Evolutionary conservation across 2,329 filamentous ascomycete genomes (phyloP).

Genomic region (Cercospora beticola): DNA sequence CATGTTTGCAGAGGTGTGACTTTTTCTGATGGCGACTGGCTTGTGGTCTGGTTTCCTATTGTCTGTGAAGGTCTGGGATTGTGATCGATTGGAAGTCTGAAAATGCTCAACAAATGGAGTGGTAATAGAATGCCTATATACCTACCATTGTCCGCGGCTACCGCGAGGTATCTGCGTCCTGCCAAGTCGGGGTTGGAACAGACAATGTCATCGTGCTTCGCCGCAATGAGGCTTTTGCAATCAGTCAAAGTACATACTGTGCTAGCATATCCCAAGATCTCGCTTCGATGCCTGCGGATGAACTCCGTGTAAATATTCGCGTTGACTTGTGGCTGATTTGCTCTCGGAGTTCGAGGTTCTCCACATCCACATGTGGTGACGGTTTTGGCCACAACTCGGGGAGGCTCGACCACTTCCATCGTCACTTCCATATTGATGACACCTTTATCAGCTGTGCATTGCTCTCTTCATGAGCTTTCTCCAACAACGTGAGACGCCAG

Average conservation of each 20-base stretch:
- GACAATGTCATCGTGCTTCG: not conserved
- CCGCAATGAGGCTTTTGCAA: not conserved
- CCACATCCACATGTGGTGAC: not conserved
- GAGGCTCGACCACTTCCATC: not conserved
- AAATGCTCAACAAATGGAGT: not conserved
- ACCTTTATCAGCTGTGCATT: not conserved
- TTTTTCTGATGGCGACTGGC: no score
- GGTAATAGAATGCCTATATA: not conserved
- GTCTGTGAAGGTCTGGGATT: not conserved
- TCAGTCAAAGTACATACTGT: not conserved
- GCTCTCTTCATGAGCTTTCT: not conserved
- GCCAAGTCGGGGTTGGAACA: not conserved
- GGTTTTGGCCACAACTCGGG: not conserved
- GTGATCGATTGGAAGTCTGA: not conserved
- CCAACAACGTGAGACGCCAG: no score
- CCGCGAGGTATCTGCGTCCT: not conserved
- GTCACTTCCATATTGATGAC: not conserved
- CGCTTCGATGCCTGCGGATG: not conserved
- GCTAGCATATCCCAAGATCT: not conserved
- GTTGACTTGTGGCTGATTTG: not conserved
- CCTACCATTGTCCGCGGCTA: not conserved
- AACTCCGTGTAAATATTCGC: not conserved
- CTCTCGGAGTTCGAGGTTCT: not conserved
- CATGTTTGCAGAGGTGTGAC: conserved; percentile 20
- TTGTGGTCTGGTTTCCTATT: not conserved